Conservation (phyloP, 129 eudicot genomes). For the Artemisia tridentata region DNA sequence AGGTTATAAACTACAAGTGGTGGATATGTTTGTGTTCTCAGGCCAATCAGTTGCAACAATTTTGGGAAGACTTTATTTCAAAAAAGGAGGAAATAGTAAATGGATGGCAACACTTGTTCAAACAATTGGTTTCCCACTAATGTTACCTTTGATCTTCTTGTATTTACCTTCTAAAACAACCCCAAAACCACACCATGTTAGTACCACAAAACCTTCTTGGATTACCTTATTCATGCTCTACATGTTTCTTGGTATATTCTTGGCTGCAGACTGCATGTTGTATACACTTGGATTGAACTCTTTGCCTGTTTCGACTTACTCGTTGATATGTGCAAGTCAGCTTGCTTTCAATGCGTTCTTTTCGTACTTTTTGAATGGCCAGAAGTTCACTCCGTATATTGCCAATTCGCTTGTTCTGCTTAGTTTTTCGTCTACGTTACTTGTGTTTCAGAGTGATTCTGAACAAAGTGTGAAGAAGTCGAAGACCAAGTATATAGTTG, state of each 20-base stretch:
- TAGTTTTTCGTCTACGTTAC: constrained; percentile 24
- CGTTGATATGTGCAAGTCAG: constrained; percentile 34
- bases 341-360: constrained; percentile 34
- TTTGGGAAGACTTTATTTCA: constrained; percentile 34
- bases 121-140: constrained; percentile 34
- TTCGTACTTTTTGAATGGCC: constrained; percentile 31
- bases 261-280: constrained; percentile 37
- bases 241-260: constrained; percentile 29
- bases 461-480: constrained; percentile 16
- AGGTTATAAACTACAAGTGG: constrained; percentile 31
- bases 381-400: constrained; percentile 34
- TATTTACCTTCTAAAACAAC: constrained; percentile 24
- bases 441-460: constrained; percentile 30
- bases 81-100: constrained; percentile 36
- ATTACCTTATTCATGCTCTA: constrained; percentile 13
- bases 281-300: constrained; percentile 28
- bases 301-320: constrained; percentile 33
- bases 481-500: constrained; percentile 27
- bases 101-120: constrained; percentile 46
- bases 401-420: constrained; percentile 36
- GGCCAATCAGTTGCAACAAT: constrained; percentile 36
- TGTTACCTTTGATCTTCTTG: constrained; percentile 22
- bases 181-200: background rate
- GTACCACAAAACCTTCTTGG: constrained; percentile 18
- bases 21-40: constrained; percentile 36